Evolutionary conservation across 768 basidiomycete species (phyloP), one percentile per base, ranked within the genome.

Genomic region (Collybiopsis confluens): DNA sequence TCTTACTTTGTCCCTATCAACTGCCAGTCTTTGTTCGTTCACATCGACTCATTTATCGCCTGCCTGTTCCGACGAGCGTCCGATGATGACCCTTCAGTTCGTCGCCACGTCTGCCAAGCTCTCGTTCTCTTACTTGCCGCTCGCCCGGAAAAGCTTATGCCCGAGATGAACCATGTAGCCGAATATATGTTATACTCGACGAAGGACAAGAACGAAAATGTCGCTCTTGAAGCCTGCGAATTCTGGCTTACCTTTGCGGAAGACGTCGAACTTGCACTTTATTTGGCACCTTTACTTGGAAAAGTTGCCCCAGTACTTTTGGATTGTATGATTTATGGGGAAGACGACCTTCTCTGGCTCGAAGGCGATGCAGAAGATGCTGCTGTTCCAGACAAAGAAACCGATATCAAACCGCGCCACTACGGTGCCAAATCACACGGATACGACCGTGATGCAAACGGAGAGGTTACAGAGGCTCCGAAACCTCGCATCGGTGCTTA

Each of bases 181-280:
- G 93, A 97, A 67, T 99, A 97, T 70, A 98, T 99, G 92, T 79
- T 98, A 36, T 98, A 94, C 73, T 96, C 93, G 24, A 98, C 93
- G 13, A 94, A 95, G 71, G 95, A 98, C 76, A 90, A 90, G 72
- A 93, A 98, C 68, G 95, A 98, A 71, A 88, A 87, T 57, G 96
- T 93, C 50, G 94, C 96, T 2, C 78, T 99, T 45, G 97, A 99
- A 73, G 97, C 97, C 21, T 97, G 95, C 78, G 97, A 99, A 77
- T 99, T 99, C 70, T 99, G 97, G 97, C 78, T 99, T 56, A 97
- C 95, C 1, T 98, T 99, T 64, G 95, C 97, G 15, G 97, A 99
- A 67, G 93, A 98, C 61, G 85, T 85, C 36, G 92, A 93, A 46
- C 78, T 98, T 21, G 85, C 85, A 9, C 81, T 84, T 2, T 90